Base-by-base conservation (phyloP, 1,284 basidiomycete species). In the Vanrija humicola region DNA sequence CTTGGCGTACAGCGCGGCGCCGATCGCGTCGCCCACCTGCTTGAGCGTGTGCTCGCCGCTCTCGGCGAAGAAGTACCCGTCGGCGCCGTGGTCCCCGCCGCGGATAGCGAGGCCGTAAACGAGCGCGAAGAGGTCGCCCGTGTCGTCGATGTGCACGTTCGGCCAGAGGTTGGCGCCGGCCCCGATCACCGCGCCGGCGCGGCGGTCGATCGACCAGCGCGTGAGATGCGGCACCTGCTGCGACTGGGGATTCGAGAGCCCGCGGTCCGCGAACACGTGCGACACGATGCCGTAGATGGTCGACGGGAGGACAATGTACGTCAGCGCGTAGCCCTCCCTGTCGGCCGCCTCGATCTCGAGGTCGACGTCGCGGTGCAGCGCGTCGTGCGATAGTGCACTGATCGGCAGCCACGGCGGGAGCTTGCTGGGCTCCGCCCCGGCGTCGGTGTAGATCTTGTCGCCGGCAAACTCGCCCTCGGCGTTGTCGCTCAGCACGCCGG, bases 261-360 rank as follows among this genome's bases (percentile, higher is more conserved):
- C 69, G 48, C 61, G 61, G 16, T 68, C 66, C 19, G 60, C 69
- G 38, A 70, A 65, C 43, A 62, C 62, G 48, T 69, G 69, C 14
- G 67, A 52, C 25, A 67, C 67, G 43, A 65, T 58, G 12, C 74
- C 77, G 62, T 74, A 78, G 58, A 78, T 77, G 14, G 74, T 77
- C 6, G 71, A 72, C 3, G 77, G 77, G 5, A 75, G 62, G 43
- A 78, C 60, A 46, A 78, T 74, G 64, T 76, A 78, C 3, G 67
- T 65, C 44, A 69, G 69, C 54, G 72, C 64, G 42, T 64, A 55
- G 16, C 68, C 70, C 18, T 58, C 62, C 19, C 64, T 59, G 50
- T 75, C 75, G 28, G 75, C 76, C 7, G 60, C 62, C 25, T 76
- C 58, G 38, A 77, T 74, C 9, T 65, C 65, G 12, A 72, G 50